Evolutionary conservation across 1,284 basidiomycete species (phyloP).

Genomic region (Tylopilus sp.): DNA sequence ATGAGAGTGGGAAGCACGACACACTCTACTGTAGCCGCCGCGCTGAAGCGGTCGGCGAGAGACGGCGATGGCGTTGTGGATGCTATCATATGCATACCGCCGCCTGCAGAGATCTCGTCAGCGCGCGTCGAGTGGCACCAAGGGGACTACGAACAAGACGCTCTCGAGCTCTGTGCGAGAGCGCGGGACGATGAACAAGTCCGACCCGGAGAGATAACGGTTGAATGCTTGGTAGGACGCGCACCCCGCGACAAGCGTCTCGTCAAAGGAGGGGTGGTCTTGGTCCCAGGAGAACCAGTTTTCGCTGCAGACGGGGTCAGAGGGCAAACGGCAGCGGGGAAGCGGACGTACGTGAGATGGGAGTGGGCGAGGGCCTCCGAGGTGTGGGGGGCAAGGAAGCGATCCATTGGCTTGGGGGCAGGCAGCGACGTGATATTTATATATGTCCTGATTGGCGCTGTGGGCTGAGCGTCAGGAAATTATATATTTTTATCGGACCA

Average conservation of each 20-base stretch:
- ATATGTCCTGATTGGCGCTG: constrained; percentile 18
- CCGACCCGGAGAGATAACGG: constrained; percentile 57
- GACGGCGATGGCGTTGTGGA: constrained; percentile 74
- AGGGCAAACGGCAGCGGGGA: neutral
- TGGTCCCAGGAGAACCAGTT: constrained; percentile 66
- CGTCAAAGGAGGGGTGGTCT: constrained; percentile 65
- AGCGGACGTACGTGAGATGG: constrained; percentile 57
- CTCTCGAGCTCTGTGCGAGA: constrained; percentile 65
- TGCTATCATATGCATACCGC: constrained; percentile 72
- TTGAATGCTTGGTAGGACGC: constrained; percentile 64
- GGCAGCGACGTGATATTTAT: constrained; percentile 10
- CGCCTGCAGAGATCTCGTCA: constrained; percentile 42
- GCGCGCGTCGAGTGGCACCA: constrained; percentile 2
- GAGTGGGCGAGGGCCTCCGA: constrained; percentile 71
- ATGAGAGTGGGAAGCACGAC: constrained; percentile 46
- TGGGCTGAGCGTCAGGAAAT: constrained; percentile 12
- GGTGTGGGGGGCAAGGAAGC: constrained; percentile 68
- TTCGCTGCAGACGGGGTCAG: constrained; percentile 45
- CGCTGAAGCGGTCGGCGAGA: constrained; percentile 61
- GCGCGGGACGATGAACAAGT: constrained; percentile 68
- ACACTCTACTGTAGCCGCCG: constrained; percentile 73
- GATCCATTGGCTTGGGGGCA: constrained; percentile 48
- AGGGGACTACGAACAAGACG: constrained; percentile 53
- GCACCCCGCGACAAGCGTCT: constrained; percentile 68
- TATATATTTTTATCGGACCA: too few species aligned